These are phyloP conservation scores for Aspergillus olivimuriae DNA, from an alignment of 495 filamentous ascomycete genomes.

Conservation along the genomic window DNA sequence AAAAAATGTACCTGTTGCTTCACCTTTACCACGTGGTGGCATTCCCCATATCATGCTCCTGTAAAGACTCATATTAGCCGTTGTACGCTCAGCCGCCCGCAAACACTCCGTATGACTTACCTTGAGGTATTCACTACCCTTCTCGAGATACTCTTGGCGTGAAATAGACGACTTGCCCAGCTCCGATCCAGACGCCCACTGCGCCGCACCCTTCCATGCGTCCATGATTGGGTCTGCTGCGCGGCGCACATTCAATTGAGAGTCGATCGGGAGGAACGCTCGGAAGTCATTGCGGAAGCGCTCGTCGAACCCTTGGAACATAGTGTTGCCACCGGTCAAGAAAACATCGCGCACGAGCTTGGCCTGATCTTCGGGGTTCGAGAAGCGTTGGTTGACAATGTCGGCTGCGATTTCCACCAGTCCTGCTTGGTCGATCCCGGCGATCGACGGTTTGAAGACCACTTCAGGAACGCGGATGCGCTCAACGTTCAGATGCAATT, in stretches of 20 bases:
- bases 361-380: conserved; percentile 47
- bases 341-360: conserved; percentile 80
- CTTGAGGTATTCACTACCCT: conserved; percentile 81
- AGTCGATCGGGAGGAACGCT: conserved; percentile 63
- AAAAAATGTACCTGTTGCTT: no score
- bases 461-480: conserved; percentile 94
- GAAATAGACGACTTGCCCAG: conserved; percentile 45
- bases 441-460: conserved; percentile 90
- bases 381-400: conserved; percentile 74
- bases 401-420: conserved; percentile 83
- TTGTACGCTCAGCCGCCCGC: neutral
- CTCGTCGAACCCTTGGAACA: conserved; percentile 84
- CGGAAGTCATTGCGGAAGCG: conserved; percentile 66
- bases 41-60: conserved; percentile 79
- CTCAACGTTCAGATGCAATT: conserved; percentile 94
- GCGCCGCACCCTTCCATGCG: conserved; percentile 87
- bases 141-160: conserved; percentile 74
- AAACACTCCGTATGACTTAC: conserved; percentile 30
- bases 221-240: conserved; percentile 73
- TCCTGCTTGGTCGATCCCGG: conserved; percentile 90
- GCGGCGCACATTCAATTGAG: conserved; percentile 55
- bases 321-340: conserved; percentile 85
- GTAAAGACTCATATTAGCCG: neutral
- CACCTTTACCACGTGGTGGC: conserved; percentile 35
- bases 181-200: conserved; percentile 53